Evolutionary conservation across 2,329 filamentous ascomycete genomes (phyloP).

Genomic region (Stagonosporopsis cucurbitacearum): DNA sequence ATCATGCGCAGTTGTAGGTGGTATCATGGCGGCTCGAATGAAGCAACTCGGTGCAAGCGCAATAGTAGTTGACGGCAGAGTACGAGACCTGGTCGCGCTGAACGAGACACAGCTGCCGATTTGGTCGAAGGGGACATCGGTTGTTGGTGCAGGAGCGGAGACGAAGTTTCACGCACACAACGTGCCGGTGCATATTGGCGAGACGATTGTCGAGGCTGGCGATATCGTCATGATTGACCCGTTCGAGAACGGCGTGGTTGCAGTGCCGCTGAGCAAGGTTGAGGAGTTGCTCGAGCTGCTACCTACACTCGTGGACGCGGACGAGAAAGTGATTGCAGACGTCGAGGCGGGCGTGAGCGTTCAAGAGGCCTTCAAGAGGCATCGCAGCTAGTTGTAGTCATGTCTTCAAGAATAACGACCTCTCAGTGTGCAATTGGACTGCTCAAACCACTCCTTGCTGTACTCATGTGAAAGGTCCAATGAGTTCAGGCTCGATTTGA

Average conservation of each 20-base stretch:
- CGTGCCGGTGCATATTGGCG: slow-evolving; percentile 49
- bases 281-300: slow-evolving; percentile 64
- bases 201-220: slow-evolving; percentile 51
- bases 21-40: slow-evolving; percentile 76
- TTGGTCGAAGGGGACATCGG: slow-evolving; percentile 64
- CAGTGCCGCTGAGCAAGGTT: slow-evolving; percentile 68
- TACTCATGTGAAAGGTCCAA: slow-evolving; percentile 18
- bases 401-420: background rate
- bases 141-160: slow-evolving; percentile 64
- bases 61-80: slow-evolving; percentile 71
- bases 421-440: background rate
- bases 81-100: slow-evolving; percentile 70
- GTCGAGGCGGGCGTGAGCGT: slow-evolving; percentile 68
- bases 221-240: slow-evolving; percentile 75
- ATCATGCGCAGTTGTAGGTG: slow-evolving; percentile 75
- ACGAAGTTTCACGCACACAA: slow-evolving; percentile 63
- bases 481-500: slow-evolving; percentile 28
- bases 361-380: slow-evolving; percentile 69
- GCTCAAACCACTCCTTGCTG: background rate
- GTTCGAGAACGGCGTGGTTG: slow-evolving; percentile 69
- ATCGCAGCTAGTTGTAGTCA: slow-evolving; percentile 43
- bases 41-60: slow-evolving; percentile 65
- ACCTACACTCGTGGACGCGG: slow-evolving; percentile 54
- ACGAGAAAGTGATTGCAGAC: slow-evolving; percentile 59
- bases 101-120: slow-evolving; percentile 63